Evolutionary conservation across 1,139 yeast species (phyloP).

Genomic region (Debaryomycetaceae sp.): DNA sequence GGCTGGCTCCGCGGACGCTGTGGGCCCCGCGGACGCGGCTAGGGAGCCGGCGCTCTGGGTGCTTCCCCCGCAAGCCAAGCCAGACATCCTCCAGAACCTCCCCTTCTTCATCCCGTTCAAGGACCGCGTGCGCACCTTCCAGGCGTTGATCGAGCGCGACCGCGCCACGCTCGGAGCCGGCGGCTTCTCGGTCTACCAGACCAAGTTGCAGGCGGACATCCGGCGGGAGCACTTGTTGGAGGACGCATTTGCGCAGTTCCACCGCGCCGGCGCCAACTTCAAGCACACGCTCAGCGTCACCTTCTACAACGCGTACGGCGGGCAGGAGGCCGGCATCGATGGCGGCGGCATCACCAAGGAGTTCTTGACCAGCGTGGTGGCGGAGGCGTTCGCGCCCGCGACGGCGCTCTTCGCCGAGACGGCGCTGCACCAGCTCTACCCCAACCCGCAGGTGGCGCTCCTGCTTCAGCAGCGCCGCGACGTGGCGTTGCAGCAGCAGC

Average conservation of each 20-base stretch:
- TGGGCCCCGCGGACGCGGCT: too few relatives aligned
- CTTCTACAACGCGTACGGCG: constrained; percentile 63
- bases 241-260: constrained; percentile 67
- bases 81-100: constrained; percentile 54
- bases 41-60: too few relatives aligned
- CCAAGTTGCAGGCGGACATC: constrained; percentile 45
- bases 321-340: constrained; percentile 83
- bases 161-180: constrained; percentile 20
- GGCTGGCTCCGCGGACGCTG: background rate
- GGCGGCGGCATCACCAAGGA: constrained; percentile 98
- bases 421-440: constrained; percentile 58
- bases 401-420: constrained; percentile 37
- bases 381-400: constrained; percentile 56
- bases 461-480: constrained; percentile 16
- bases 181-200: constrained; percentile 14
- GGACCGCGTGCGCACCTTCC: constrained; percentile 70
- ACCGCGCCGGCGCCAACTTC: constrained; percentile 39
- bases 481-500: constrained; percentile 21
- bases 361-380: constrained; percentile 68
- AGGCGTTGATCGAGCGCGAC: constrained; percentile 56
- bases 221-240: constrained; percentile 66
- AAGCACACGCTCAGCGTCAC: constrained; percentile 59
- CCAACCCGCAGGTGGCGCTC: constrained; percentile 57
- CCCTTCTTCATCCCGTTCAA: constrained; percentile 82
- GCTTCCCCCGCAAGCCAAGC: too few relatives aligned